Evolutionary conservation across 2,329 filamentous ascomycete species (phyloP), one percentile per base, ranked within the genome.

Genomic region (Immersiporthe knoxdaviesiana): DNA sequence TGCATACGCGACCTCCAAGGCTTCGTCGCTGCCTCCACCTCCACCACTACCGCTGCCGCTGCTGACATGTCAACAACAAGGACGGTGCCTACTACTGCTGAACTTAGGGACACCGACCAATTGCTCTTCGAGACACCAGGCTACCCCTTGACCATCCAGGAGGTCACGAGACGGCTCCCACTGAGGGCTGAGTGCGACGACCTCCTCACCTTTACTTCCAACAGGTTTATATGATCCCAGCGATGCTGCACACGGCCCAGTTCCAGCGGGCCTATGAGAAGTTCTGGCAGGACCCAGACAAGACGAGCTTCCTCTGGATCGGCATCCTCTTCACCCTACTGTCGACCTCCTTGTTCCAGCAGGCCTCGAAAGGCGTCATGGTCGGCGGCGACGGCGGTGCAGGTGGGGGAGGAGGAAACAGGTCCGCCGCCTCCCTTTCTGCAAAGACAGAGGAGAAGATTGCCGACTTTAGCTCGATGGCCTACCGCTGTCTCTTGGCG

Each of bases 251-350:
- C 69, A 74, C 76, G 2, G 77, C 76, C 39, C 79, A 85, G 73
- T 87, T 87, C 67, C 80, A 83, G 72, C 78, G 83, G 3, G 79
- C 82, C 52, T 86, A 85, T 72, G 80, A 82, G 54, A 78, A 77
- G 5, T 85, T 86, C 71, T 85, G 84, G 84, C 72, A 73, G 35
- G 74, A 78, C 3, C 81, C 83, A 0, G 72, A 76, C 4, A 75
- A 76, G 0, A 76, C 80, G 3, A 81, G 79, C 70, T 75, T 84
- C 16, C 76, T 86, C 35, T 87, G 84, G 84, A 76, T 85, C 59
- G 85, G 84, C 72, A 82, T 84, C 52, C 76, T 86, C 62, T 83
- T 84, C 69, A 85, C 83, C 7, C 79, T 85, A 61, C 72, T 86
- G 52, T 79, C 78, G 70, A 78, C 79, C 4, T 82, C 82, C 1